Percentiles rank a stretch among this genome's conserved stretches.
Conservation (phyloP, 176 grass and related monocot genomes). For the Carex myosuroides region DNA sequence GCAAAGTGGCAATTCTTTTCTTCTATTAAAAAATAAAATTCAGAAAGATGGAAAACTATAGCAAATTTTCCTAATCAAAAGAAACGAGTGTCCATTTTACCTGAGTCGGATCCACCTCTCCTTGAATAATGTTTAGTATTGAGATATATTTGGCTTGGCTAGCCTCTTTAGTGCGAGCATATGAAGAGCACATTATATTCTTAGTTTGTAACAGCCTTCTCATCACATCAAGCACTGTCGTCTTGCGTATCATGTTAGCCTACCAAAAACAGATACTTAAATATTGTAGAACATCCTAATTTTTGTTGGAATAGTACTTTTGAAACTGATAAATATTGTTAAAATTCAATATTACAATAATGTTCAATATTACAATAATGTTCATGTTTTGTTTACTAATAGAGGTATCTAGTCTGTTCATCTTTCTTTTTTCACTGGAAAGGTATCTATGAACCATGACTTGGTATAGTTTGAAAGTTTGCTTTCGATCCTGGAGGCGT, state of each 20-base stretch:
- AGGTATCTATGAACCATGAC: background rate
- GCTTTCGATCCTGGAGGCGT: background rate
- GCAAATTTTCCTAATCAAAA: background rate
- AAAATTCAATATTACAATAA: background rate
- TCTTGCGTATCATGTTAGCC: slow-evolving; percentile 99
- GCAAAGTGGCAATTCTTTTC: background rate
- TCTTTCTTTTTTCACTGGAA: background rate
- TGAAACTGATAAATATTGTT: background rate
- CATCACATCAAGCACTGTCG: slow-evolving; percentile 94
- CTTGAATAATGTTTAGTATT: slow-evolving; percentile 98
- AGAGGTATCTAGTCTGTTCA: background rate
- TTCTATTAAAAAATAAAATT: background rate
- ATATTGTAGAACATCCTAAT: background rate
- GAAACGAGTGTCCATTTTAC: slow-evolving; percentile 10
- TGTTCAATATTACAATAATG: background rate
- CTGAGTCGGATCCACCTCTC: slow-evolving; percentile 99
- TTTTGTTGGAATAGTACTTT: background rate
- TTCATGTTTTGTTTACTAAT: background rate
- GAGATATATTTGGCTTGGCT: slow-evolving; percentile 99
- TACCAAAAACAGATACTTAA: slow-evolving; percentile 21
- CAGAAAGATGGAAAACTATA: background rate
- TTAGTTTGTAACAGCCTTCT: slow-evolving; percentile 95
- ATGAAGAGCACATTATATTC: slow-evolving; percentile 99
- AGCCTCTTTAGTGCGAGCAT: slow-evolving; percentile 97
- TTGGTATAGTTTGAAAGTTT: background rate